These are phyloP conservation scores for Cyclanthera cordifolia DNA, from an alignment of 306 rosid genomes.

Conservation along the genomic window DNA sequence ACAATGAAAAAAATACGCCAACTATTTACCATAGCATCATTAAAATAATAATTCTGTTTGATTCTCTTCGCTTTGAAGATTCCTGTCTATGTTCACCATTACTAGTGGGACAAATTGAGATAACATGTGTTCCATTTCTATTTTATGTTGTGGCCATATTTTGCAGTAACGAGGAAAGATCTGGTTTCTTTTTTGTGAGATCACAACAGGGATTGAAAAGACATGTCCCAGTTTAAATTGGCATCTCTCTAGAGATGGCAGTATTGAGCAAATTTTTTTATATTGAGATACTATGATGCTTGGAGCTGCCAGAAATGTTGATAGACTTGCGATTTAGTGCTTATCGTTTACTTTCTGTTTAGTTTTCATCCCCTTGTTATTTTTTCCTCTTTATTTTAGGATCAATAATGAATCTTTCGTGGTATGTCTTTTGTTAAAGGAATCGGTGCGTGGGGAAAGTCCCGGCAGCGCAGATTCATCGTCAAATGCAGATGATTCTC, in stretches of 20 bases:
- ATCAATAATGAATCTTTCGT: neutral
- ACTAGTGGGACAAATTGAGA: neutral
- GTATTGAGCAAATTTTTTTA: neutral
- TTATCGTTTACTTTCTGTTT: neutral
- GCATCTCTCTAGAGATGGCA: neutral
- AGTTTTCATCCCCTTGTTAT: neutral
- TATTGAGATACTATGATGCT: neutral
- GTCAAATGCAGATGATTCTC: constrained; percentile 51
- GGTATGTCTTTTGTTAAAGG: constrained; percentile 27
- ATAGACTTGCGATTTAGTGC: neutral
- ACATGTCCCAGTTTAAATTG: neutral
- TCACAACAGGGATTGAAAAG: neutral
- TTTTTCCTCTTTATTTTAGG: neutral
- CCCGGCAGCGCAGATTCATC: constrained; percentile 66
- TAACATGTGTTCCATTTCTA: neutral
- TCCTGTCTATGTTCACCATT: neutral
- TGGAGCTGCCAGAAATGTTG: neutral
- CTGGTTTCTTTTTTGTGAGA: neutral
- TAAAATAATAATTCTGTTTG: neutral
- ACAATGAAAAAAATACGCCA: neutral
- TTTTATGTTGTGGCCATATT: neutral
- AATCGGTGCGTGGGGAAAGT: constrained; percentile 46
- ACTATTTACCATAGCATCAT: neutral
- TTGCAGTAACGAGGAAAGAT: neutral
- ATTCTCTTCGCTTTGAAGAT: neutral